Percentiles rank a stretch among this genome's conserved stretches.
Evolutionary conservation across 2,329 filamentous ascomycete species (phyloP).

Genomic region (Sporothrix schenckii): DNA sequence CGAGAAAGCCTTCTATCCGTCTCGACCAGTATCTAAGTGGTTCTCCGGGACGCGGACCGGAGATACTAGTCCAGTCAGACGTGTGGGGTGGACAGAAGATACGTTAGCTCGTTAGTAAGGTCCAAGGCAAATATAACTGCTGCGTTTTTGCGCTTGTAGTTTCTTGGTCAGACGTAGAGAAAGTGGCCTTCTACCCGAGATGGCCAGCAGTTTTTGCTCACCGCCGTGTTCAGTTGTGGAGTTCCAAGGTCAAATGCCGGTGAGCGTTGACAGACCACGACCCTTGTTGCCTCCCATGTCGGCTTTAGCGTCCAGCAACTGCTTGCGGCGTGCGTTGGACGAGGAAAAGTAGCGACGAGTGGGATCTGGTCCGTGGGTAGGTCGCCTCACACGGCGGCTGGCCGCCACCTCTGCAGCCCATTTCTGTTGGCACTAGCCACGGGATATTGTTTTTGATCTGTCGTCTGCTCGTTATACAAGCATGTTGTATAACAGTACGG

Average conservation of each 20-base stretch:
- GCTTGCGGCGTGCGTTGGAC: not conserved
- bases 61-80: too few relatives aligned
- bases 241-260: slow-evolving; percentile 20
- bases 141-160: not conserved
- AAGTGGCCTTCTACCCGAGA: not conserved
- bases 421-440: slow-evolving; percentile 3
- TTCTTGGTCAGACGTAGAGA: not conserved
- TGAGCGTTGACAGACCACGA: not conserved
- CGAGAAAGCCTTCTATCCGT: not conserved
- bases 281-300: not conserved
- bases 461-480: too few relatives aligned
- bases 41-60: slow-evolving; percentile 6
- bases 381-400: not conserved
- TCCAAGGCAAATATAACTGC: not conserved
- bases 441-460: too few relatives aligned
- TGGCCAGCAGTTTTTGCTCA: not conserved
- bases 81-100: not conserved
- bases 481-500: too few relatives aligned
- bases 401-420: slow-evolving; percentile 20
- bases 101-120: too few relatives aligned
- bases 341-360: not conserved
- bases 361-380: not conserved
- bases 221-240: slow-evolving; percentile 18
- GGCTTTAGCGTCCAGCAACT: not conserved
- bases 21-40: not conserved